Evolutionary conservation across 225 moss, liverwort and hornwort genomes (phyloP).

Genomic region (Antitrichia curtipendula): DNA sequence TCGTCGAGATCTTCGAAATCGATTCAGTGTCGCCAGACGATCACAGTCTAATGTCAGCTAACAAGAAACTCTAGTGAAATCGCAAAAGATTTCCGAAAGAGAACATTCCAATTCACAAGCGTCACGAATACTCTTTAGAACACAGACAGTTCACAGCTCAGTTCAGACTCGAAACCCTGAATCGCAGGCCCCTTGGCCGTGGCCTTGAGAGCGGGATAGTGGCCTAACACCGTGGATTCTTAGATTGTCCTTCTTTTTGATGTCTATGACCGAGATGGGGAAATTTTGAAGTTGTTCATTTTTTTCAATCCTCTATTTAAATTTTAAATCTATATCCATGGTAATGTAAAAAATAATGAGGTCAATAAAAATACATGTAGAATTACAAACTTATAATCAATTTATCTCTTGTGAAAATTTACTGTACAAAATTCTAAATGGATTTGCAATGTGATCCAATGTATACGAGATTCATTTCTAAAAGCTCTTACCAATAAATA

Average conservation of each 20-base stretch:
- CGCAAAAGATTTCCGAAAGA: not conserved
- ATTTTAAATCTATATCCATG: not conserved
- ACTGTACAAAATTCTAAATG: not conserved
- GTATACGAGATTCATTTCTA: no score
- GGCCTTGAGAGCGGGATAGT: not conserved
- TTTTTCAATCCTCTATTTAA: not conserved
- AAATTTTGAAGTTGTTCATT: not conserved
- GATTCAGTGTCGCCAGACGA: not conserved
- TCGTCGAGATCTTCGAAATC: not conserved
- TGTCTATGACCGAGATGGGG: no score
- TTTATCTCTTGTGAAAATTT: not conserved
- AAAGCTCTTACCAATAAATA: not conserved
- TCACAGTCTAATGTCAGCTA: not conserved
- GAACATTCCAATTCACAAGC: not conserved
- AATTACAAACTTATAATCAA: not conserved
- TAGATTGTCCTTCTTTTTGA: no score
- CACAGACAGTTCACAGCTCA: not conserved
- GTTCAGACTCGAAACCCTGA: conserved; percentile 7
- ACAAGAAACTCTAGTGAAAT: not conserved
- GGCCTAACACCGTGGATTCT: not conserved
- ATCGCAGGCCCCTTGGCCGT: not conserved
- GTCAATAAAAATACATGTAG: no score
- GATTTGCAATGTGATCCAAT: not conserved
- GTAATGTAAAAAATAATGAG: not conserved
- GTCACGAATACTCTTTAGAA: not conserved